A percentile compares a stretch with the other conserved stretches of the same genome.
Evolutionary conservation across 1,139 yeast species (phyloP).

Genomic region (Saccharomyces hybrid): DNA sequence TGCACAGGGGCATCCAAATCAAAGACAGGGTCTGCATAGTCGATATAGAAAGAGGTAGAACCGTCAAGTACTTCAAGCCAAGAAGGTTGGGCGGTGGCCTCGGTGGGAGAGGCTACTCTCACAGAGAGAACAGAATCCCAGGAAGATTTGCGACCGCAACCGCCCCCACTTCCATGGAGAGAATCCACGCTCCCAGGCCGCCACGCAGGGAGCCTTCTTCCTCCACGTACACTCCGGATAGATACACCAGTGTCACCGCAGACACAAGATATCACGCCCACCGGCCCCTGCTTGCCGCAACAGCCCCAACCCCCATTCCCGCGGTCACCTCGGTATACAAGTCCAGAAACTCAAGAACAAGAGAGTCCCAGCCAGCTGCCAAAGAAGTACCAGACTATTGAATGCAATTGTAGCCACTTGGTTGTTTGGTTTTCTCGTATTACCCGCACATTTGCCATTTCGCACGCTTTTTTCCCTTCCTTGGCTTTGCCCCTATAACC

Average conservation of each 20-base stretch:
- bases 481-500: not conserved
- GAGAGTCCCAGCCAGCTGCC: not conserved
- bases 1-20: constrained; percentile 39
- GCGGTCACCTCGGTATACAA: not conserved
- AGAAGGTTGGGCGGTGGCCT: constrained; percentile 67
- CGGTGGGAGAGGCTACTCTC: constrained; percentile 54
- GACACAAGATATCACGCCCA: not conserved
- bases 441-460: not conserved
- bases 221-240: not conserved
- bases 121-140: constrained; percentile 8
- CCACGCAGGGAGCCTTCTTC: not conserved
- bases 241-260: not conserved
- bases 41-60: constrained; percentile 79
- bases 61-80: constrained; percentile 74
- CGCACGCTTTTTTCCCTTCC: not conserved
- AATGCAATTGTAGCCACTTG: too few species aligned
- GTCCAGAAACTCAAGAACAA: not conserved
- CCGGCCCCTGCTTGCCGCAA: not conserved
- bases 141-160: not conserved
- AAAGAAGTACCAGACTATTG: not conserved
- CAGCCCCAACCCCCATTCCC: not conserved
- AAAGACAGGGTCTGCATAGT: constrained; percentile 53
- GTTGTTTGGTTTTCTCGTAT: not conserved
- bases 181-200: constrained; percentile 1
- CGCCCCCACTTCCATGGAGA: not conserved